A percentile compares a stretch with the other conserved stretches of the same genome.
phyloP scores from a whole-genome alignment of 2,329 filamentous ascomycete genomes.

The Neurospora crassa region DNA sequence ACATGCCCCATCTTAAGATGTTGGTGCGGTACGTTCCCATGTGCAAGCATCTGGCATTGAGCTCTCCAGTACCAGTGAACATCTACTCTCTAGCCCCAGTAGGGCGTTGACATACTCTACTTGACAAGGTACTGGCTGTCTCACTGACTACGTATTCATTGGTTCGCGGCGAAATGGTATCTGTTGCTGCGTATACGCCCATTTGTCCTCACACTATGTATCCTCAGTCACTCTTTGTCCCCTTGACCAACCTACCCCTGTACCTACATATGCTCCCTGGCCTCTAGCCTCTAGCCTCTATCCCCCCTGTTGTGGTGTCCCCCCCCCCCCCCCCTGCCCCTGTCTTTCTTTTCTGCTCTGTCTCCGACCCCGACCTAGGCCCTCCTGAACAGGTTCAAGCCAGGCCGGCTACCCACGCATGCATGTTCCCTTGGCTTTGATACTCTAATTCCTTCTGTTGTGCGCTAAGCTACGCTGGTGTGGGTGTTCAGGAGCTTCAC shows the following conservation, averaged over 20 bases:
- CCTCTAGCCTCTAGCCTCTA: not conserved
- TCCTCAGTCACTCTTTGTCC: not conserved
- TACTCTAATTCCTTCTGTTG: constrained; percentile 12
- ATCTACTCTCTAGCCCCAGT: not conserved
- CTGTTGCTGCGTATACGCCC: not conserved
- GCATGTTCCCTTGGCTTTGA: constrained; percentile 12
- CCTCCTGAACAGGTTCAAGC: not conserved
- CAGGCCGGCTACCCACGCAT: constrained; percentile 11
- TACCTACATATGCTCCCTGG: not conserved
- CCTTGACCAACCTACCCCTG: not conserved
- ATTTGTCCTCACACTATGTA: not conserved
- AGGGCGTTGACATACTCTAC: not conserved
- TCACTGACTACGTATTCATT: not conserved
- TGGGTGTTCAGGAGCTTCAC: constrained; percentile 8
- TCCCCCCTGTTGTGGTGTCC: not conserved
- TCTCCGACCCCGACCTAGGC: constrained; percentile 9
- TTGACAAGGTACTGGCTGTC: not conserved
- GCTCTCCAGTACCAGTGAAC: not conserved
- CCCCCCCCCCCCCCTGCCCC: not conserved
- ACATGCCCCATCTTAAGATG: not conserved
- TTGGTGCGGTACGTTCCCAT: not conserved
- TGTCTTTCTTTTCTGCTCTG: constrained; percentile 1
- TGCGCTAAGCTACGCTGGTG: constrained; percentile 6
- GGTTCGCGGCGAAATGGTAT: not conserved
- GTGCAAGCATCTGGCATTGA: not conserved